These are phyloP conservation scores for Bretschneidera sinensis DNA, from an alignment of 345 rosid species.

Conservation along the genomic window DNA sequence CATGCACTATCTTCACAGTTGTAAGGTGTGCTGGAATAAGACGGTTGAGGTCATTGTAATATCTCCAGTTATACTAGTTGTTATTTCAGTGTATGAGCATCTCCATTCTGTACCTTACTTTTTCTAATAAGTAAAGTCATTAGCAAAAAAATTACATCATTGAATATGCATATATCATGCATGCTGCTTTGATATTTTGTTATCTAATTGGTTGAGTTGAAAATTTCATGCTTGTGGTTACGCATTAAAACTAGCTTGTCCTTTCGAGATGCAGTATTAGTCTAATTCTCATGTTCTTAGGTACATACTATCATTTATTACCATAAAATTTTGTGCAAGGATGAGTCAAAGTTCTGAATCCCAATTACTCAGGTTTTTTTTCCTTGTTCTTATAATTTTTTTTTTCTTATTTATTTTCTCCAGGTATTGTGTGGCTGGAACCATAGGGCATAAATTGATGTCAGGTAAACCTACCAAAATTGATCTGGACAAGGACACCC, in stretches of 20 bases:
- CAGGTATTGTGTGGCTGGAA: constrained; percentile 95
- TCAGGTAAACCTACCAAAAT: constrained; percentile 82
- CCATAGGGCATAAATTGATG: constrained; percentile 83
- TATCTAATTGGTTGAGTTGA: too few species aligned
- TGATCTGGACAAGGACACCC: constrained; percentile 73
- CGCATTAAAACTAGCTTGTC: neutral
- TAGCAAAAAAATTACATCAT: too few species aligned
- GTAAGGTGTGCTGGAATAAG: neutral
- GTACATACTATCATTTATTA: neutral
- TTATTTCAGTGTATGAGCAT: neutral
- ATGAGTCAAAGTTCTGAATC: neutral
- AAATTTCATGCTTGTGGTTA: neutral
- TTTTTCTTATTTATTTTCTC: neutral
- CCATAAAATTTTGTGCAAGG: neutral
- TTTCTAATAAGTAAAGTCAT: too few species aligned
- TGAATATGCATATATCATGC: too few species aligned
- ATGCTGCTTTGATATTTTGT: too few species aligned
- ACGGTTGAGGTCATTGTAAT: too few species aligned
- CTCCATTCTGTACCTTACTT: too few species aligned
- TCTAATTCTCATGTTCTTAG: neutral
- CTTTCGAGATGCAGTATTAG: neutral
- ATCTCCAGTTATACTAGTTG: too few species aligned
- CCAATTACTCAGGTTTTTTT: neutral
- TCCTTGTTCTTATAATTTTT: neutral
- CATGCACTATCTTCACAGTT: too few species aligned